Evolutionary conservation across 2,329 filamentous ascomycete genomes (phyloP), one percentile per base, ranked within the genome.

Genomic region (Tricladium varicosporioides): DNA sequence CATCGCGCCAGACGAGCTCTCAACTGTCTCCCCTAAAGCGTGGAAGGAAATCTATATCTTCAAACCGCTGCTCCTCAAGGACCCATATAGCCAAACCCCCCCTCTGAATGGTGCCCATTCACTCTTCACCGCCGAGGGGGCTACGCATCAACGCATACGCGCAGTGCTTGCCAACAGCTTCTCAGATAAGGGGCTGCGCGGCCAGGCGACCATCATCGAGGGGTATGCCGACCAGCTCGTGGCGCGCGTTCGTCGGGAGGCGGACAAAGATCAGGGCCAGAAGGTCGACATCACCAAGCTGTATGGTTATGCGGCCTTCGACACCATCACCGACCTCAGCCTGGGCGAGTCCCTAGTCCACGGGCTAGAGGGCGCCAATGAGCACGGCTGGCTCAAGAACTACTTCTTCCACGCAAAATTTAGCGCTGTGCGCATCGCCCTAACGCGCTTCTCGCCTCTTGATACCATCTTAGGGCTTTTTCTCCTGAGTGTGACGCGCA

Each of bases 121-220:
- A 3, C 33, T 54, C 11, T 54, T 54, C 45, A 54, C 51, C 14
- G 51, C 51, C 5, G 22, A 11, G 1, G 50, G 50, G 4, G 46
- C 42, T 15, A 44, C 31, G 10, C 53, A 54, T 31, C 13, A 22
- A 16, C 53, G 53, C 11, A 27, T 54, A 5, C 45, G 53, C 2
- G 33, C 16, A 13, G 16, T 31, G 7, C 22, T 54, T 14, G 33
- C 27, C 27, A 54, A 49, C 19, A 36, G 32, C 16, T 54, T 54
- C n/a, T 54, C 53, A 2, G 53, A 54, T 31, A 54, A 49, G 44
- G 53, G 32, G 5, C 46, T 54, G 15, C n/a, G 46, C 9, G 53
- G 31, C 5, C 53, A 54, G 16, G 13, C 46, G 3, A 10, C 44
- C n/a, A 43, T 54, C 14, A 48, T 54, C 33, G 53, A 54, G 18